phyloP scores from a whole-genome alignment of 805 yeast species.

The Suhomyces tanzawaensis region DNA sequence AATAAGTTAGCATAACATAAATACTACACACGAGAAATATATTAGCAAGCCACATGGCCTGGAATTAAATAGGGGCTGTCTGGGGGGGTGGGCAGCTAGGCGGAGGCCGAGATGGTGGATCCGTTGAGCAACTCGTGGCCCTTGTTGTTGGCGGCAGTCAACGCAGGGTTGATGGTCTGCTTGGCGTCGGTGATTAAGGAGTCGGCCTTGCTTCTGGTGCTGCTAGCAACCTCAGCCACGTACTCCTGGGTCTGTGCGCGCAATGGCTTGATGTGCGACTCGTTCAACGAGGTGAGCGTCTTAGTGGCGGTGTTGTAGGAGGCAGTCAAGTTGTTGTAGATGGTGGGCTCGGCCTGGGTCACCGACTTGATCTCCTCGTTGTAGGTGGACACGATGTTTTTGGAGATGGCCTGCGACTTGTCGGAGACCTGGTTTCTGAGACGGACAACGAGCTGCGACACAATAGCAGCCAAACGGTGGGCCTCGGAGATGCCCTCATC shows the following conservation, averaged over 20 bases:
- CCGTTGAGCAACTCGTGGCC: conserved; percentile 14
- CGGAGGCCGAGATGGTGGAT: conserved; percentile 13
- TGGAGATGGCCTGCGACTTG: conserved; percentile 28
- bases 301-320: conserved; percentile 33
- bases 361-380: conserved; percentile 28
- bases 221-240: conserved; percentile 34
- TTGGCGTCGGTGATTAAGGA: conserved; percentile 23
- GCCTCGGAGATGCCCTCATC: conserved; percentile 18
- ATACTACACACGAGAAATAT: no score
- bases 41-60: neutral
- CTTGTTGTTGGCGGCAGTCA: conserved; percentile 8
- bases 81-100: conserved; percentile 2
- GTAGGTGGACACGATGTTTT: conserved; percentile 32
- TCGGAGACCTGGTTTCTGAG: conserved; percentile 24
- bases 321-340: conserved; percentile 34
- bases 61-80: neutral
- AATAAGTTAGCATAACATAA: neutral
- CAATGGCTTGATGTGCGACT: conserved; percentile 38
- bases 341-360: conserved; percentile 20
- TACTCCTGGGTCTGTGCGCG: conserved; percentile 38
- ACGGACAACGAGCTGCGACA: conserved; percentile 19
- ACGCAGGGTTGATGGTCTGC: conserved; percentile 6
- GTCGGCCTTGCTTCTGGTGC: conserved; percentile 36
- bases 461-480: conserved; percentile 20
- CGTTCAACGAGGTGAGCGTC: conserved; percentile 31